Conservation (phyloP, 345 rosid genomes). For the Rhodomyrtus tomentosa region DNA sequence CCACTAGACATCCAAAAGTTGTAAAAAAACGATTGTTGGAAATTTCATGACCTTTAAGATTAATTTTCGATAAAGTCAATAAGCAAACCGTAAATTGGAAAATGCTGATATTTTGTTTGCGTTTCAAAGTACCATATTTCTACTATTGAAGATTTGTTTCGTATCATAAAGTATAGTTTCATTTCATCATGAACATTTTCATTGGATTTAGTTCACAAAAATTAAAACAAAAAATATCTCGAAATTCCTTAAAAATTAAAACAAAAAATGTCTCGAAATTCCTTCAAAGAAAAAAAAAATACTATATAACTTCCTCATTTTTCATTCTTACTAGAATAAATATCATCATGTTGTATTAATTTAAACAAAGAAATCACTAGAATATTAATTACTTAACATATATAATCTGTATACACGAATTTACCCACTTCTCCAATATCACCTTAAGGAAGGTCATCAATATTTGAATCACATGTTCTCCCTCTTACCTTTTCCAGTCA, state of each 20-base stretch:
- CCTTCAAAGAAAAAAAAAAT: not conserved
- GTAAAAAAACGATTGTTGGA: not conserved
- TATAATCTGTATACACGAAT: not conserved
- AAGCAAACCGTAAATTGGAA: not conserved
- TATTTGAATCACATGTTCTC: not conserved
- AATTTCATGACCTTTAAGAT: not conserved
- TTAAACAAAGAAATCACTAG: not conserved
- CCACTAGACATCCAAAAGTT: not conserved
- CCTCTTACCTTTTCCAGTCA: not conserved
- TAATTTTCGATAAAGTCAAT: not conserved
- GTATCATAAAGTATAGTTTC: not conserved
- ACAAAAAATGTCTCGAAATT: not conserved
- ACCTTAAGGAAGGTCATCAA: not conserved
- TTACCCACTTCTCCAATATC: not conserved
- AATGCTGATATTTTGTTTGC: not conserved
- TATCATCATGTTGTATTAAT: not conserved
- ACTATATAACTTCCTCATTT: not conserved
- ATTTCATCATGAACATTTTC: not conserved
- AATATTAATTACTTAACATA: not conserved
- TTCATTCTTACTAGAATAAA: not conserved
- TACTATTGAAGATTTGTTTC: not conserved
- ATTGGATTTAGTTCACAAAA: not conserved
- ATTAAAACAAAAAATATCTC: not conserved
- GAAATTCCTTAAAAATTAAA: not conserved
- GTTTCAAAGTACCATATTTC: not conserved